Base-by-base conservation (phyloP, 2,329 filamentous ascomycete genomes). In the Ambrosiella cleistominuta region DNA sequence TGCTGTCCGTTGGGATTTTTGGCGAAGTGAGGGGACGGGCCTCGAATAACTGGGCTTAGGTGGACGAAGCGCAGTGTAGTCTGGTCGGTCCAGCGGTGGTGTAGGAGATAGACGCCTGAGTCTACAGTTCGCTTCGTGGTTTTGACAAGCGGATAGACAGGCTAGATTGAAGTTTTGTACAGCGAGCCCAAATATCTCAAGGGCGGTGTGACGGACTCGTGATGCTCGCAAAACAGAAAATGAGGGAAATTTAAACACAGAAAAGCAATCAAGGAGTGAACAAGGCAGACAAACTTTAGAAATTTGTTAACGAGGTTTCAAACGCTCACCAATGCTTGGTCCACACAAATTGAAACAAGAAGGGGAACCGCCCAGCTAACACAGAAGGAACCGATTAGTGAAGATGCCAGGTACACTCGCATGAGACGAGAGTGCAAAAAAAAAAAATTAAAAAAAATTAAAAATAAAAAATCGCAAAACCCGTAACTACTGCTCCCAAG, bases 1-100 rank as follows among this genome's bases (percentile, higher is more conserved):
- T 38, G 44, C 42, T 47, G 37, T 12, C 19, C 36, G 54, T 49
- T 38, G 49, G 42, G 55, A 12, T 57, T 56, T 56, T 44, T 58
- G 56, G 39, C 50, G 42, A 47, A 58, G 40, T 45, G 57, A 58
- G 57, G 52, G 57, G 51, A 58, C 42, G 42, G 42, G 52, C 51
- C 57, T 54, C 45, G 57, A 58, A 38, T 58, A 51, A 51, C 12
- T 54, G 37, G 57, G 36, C 52, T 38, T n/a, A 42, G 52, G 52
- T 54, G 52, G 52, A 54, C 52, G 52, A 54, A 54, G 52, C 52
- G 52, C 52, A 54, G 52, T 51, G 9, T 51, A 15, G 17, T 51
- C 15, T 27, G 47, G 47, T 51, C 19, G 27, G 47, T 51, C 17
- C 19, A 27, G 19, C 5, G 11, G 37, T 36, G 37, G 47, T 19